Percentiles rank a stretch among this genome's conserved stretches.
Evolutionary conservation across 176 grass and related monocot genomes (phyloP).

Genomic region (Echinochloa phyllopogon): DNA sequence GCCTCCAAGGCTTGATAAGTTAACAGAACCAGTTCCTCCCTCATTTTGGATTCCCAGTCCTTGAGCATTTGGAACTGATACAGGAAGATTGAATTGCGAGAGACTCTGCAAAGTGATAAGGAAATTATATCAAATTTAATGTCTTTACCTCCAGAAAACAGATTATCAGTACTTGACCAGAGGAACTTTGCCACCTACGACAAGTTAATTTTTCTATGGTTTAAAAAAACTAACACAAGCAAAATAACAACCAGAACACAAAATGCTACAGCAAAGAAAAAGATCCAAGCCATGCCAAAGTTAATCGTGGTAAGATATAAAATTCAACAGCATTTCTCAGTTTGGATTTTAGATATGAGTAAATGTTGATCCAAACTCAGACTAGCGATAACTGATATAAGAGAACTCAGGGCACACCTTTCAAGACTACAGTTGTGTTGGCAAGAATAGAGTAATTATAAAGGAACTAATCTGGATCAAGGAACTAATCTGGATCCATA

Average conservation of each 20-base stretch:
- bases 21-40: slow-evolving; percentile 51
- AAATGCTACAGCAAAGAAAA: slow-evolving; percentile 24
- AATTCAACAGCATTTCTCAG: slow-evolving; percentile 1
- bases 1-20: slow-evolving; percentile 45
- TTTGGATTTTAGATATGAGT: slow-evolving; percentile 14
- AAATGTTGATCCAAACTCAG: slow-evolving; percentile 8
- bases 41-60: slow-evolving; percentile 65
- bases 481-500: not conserved
- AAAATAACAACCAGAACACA: slow-evolving; percentile 26
- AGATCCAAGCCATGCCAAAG: slow-evolving; percentile 31
- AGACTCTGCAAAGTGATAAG: slow-evolving; percentile 76
- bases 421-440: slow-evolving; percentile 25
- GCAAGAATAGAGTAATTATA: not conserved
- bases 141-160: slow-evolving; percentile 24
- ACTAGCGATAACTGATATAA: slow-evolving; percentile 27
- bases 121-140: slow-evolving; percentile 40
- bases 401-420: slow-evolving; percentile 16
- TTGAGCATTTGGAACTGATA: slow-evolving; percentile 63
- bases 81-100: slow-evolving; percentile 91
- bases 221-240: slow-evolving; percentile 15
- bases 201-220: not conserved
- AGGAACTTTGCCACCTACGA: slow-evolving; percentile 33
- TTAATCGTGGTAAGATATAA: slow-evolving; percentile 14
- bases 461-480: slow-evolving; percentile 16
- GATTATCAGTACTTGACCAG: slow-evolving; percentile 10